Percentiles rank a stretch among this genome's conserved stretches.
Conservation (phyloP, 192 early-diverging fungal genomes). For the Mortierella hygrophila region DNA sequence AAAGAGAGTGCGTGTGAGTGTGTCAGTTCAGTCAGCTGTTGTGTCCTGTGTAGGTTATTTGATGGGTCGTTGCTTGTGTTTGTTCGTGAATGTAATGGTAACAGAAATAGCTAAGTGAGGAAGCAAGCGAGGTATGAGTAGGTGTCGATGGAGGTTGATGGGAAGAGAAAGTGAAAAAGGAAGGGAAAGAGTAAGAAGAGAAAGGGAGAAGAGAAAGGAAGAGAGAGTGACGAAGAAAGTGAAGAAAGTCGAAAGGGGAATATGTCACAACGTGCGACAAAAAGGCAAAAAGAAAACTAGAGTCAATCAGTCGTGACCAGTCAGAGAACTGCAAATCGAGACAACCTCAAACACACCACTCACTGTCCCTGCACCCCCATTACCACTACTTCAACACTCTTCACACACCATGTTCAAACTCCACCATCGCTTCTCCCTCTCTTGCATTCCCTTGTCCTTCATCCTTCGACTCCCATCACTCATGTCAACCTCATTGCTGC, state of each 20-base stretch:
- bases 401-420: no score
- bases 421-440: no score
- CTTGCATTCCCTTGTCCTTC: background rate
- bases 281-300: background rate
- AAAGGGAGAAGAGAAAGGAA: background rate
- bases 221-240: background rate
- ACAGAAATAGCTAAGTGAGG: background rate
- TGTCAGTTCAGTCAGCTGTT: background rate
- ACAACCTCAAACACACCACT: no score
- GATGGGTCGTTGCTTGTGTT: background rate
- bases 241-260: background rate
- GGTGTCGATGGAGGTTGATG: background rate
- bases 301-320: background rate
- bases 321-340: no score
- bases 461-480: background rate
- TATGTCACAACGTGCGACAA: no score
- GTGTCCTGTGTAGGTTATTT: background rate
- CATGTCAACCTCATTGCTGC: background rate
- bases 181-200: background rate
- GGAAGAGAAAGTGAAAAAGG: background rate
- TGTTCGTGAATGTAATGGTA: background rate
- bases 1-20: background rate
- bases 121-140: background rate
- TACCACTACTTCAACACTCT: no score
- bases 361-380: no score